Evolutionary conservation across 257 asterid species (phyloP), one percentile per base, ranked within the genome.

Genomic region (Euphrasia confusa): DNA sequence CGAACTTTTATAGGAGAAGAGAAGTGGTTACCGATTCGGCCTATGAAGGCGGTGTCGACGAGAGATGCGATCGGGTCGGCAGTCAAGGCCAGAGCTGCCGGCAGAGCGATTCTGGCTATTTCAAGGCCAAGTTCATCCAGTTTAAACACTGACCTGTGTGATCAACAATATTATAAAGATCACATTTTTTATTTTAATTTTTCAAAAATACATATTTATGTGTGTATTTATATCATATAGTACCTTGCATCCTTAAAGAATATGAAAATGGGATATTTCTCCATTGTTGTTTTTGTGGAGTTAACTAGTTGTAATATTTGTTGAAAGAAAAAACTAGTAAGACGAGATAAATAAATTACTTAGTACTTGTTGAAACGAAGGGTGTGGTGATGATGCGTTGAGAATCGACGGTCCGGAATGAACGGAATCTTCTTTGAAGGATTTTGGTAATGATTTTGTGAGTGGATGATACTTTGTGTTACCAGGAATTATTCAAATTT

Each of bases 21-120:
- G 4, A 14, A 1, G 7, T 7, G 4, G 26, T 81, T 81, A 87
- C 95, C 95, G 12, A 87, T 84, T 72, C 74, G 95, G 69, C 95
- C 95, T 11, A 87, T 79, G 63, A 87, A 87, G 11, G 88, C 87
- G 18, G 95, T 87, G 26, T 87, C 94, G 26, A 87, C 77, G 7
- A 87, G 78, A 65, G 95, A 87, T 17, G 95, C 95, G 74, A 87
- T 75, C 26, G 95, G 95, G 74, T 87, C 95, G 69, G 95, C 95
- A 30, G 89, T 84, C 69, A 87, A 72, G 65, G 95, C 94, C 39
- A 84, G 74, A n/a, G 95, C 90, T 13, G 94, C 90, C 10, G 94
- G 94, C 50, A 87, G 64, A 3, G 90, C 87, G 47, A 87, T 84
- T 17, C 64, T 75, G 47, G 80, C 80, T 72, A 87, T 84, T 69